Percentiles rank a stretch among this genome's conserved stretches.
phyloP scores from a whole-genome alignment of 371 early-diverging fungal species.

The Mortierella sp. region DNA sequence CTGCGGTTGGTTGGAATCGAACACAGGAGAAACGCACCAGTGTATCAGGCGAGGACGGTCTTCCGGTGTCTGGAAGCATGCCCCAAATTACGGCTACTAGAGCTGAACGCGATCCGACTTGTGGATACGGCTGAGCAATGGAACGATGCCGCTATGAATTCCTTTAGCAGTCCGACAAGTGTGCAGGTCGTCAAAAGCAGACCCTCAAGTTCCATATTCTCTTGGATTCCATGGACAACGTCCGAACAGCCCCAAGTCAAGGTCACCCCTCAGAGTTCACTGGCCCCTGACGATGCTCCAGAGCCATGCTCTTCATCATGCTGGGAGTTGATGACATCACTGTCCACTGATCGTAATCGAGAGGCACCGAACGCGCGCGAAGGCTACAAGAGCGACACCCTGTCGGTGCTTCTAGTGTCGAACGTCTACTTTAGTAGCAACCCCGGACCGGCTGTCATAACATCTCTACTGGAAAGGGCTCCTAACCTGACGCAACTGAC shows the following conservation, averaged over 20 bases:
- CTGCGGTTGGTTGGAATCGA: slow-evolving; percentile 9
- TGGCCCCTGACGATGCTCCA: too few species aligned
- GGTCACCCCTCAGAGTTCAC: background rate
- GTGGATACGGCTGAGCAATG: slow-evolving; percentile 17
- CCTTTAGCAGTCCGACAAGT: slow-evolving; percentile 6
- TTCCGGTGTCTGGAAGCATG: slow-evolving; percentile 20
- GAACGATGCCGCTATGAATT: background rate
- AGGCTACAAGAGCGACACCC: slow-evolving; percentile 4
- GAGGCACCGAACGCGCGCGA: background rate
- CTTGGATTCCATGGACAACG: slow-evolving; percentile 12
- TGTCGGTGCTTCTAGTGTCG: slow-evolving; percentile 7
- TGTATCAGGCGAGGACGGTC: slow-evolving; percentile 24
- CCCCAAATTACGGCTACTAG: slow-evolving; percentile 12
- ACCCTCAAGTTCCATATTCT: too few species aligned
- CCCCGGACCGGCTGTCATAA: background rate
- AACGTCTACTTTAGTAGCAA: background rate
- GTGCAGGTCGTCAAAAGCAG: background rate
- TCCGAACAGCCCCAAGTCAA: background rate
- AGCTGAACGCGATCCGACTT: slow-evolving; percentile 10
- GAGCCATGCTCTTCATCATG: too few species aligned
- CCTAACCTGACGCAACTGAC: slow-evolving; percentile 17
- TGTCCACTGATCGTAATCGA: background rate
- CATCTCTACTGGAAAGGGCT: slow-evolving; percentile 3
- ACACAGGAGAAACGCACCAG: background rate
- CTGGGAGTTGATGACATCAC: background rate